Evolutionary conservation across 176 grass and related monocot genomes (phyloP).

Genomic region (Rhipidocladum racemiflorum): DNA sequence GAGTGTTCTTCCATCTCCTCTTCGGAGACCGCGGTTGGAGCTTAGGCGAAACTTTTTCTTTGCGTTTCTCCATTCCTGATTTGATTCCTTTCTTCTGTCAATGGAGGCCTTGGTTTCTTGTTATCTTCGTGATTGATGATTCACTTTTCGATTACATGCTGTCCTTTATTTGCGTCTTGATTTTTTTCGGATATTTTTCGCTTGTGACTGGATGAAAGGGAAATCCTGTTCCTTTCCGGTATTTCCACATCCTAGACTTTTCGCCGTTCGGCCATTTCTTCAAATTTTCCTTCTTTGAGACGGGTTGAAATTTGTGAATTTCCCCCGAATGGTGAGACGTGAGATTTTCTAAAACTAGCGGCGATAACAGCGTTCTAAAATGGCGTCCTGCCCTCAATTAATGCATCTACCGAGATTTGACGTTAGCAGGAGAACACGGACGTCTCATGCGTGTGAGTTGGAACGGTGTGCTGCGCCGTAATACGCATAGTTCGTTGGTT

Average conservation of each 20-base stretch:
- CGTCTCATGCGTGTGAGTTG: slow-evolving; percentile 10
- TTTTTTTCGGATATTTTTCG: not conserved
- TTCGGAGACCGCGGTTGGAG: not conserved
- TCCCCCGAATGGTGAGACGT: not conserved
- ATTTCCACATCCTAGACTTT: not conserved
- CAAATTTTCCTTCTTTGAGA: not conserved
- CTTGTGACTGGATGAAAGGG: not conserved
- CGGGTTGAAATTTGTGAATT: not conserved
- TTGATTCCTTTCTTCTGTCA: not conserved
- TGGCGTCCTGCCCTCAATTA: not conserved
- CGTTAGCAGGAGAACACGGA: slow-evolving; percentile 1
- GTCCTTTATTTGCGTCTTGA: not conserved
- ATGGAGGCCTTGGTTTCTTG: not conserved
- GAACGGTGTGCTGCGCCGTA: not conserved
- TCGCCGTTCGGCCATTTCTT: not conserved
- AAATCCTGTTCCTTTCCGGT: not conserved
- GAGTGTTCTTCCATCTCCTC: not conserved
- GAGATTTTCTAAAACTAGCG: not conserved
- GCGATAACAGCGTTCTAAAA: not conserved
- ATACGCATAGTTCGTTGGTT: not conserved
- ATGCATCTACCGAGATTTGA: not conserved
- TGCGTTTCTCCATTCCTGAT: not conserved
- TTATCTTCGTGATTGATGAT: not conserved
- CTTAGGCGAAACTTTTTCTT: not conserved
- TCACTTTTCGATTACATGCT: not conserved